Evolutionary conservation across 1,284 basidiomycete genomes (phyloP), one percentile per base, ranked within the genome.

Genomic region (Austroboletus niveus): DNA sequence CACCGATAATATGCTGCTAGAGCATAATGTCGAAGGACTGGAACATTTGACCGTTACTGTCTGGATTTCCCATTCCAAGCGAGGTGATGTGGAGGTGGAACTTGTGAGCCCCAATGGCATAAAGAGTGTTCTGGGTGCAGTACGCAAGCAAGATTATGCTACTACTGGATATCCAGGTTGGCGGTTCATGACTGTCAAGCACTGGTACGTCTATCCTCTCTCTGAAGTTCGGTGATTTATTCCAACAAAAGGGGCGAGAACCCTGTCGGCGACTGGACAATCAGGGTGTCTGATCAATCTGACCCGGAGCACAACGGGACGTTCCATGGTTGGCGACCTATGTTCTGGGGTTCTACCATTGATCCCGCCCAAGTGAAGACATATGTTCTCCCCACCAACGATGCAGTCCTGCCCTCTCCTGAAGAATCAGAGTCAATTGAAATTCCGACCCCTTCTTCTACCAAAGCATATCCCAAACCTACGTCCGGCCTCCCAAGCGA

Each of bases 141-240:
- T 78, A 47, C 81, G 97, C 52, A 69, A 77, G 32, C 80, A 78
- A 38, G 97, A 99, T 66, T 69, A 73, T 43, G 87, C 82, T 12
- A 69, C 64, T 5, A 79, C 77, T 10, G 97, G 97, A 6, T 97
- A 82, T 69, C 84, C 85, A 27, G 95, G 94, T 0, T 99, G 97
- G 97, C 89, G 84, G 20, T 99, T 99, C 69, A 99, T 98, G 95
- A 85, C 87, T 24, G 84, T 99, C 51, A 99, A 99, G 72, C 97
- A 99, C 69, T 99, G 97, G 97, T 94, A 54, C 64, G 85, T 51
- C 49, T 7, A 12, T 34, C 50, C 15, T 48, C 42, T 20, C 31
- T 31, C 15, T n/a, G 36, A 49, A 20, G 27, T 9, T 45, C 35
- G 24, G 42, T 46, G 32, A 35, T 49, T 70, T n/a, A 70, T 41